phyloP scores from a whole-genome alignment of 495 filamentous ascomycete species.

The Aspergillus sclerotiicarbonarius region DNA sequence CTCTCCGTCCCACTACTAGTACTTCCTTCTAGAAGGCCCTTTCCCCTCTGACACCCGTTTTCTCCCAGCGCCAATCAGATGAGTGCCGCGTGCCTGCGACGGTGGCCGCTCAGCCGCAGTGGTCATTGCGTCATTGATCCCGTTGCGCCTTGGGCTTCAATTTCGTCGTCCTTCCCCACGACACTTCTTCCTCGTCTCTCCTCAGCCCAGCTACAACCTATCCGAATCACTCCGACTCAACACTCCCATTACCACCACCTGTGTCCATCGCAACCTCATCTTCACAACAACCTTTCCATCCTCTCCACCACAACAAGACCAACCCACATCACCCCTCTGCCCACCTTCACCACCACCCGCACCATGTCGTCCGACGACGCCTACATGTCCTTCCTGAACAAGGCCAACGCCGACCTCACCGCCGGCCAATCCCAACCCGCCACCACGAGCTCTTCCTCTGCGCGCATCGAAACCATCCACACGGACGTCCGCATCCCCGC shows the following conservation, averaged over 20 bases:
- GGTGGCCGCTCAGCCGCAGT: conserved; percentile 15
- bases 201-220: conserved; percentile 4
- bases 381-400: conserved; percentile 79
- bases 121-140: conserved; percentile 45
- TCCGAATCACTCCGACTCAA: not conserved
- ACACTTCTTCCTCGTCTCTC: not conserved
- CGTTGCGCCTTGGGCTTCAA: conserved; percentile 21
- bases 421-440: conserved; percentile 29
- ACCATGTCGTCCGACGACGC: conserved; percentile 75
- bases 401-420: conserved; percentile 71
- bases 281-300: not conserved
- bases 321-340: too few species aligned
- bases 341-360: conserved; percentile 10
- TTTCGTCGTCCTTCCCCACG: conserved; percentile 11
- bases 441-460: conserved; percentile 30
- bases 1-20: not conserved
- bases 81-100: conserved; percentile 7
- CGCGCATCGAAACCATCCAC: conserved; percentile 53
- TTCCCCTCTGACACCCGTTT: not conserved
- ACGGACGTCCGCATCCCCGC: conserved; percentile 50
- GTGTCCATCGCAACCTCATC: not conserved
- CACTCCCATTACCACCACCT: conserved; percentile 6
- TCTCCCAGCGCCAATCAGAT: not conserved
- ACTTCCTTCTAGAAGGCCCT: not conserved
- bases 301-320: conserved; percentile 12